Evolutionary conservation across 345 rosid species (phyloP), one percentile per base, ranked within the genome.

Genomic region (Melaleuca alternifolia): DNA sequence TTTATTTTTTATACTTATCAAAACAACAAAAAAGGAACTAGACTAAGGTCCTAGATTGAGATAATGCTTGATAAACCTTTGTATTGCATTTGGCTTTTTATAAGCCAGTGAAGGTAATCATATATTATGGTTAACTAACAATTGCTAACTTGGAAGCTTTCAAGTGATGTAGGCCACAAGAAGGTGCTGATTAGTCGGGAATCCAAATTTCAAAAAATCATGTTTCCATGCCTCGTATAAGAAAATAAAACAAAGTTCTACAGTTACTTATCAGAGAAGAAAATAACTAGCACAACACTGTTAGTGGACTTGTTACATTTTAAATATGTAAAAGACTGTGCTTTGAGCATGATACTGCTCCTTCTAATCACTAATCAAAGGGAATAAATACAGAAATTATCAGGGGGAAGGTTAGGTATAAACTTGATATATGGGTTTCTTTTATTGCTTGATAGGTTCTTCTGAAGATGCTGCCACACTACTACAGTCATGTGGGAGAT

Each of bases 391-490:
- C 48, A 16, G 79, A 71, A 71, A 33, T 33, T 71, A 71, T 71
- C 23, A 18, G 48, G 79, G 79, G 48, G 44, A 71, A 71, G 26
- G 41, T 83, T 21, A 18, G 52, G 61, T 83, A 56, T 53, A 24
- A 23, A 33, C 24, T 83, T 83, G 85, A 83, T 61, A 10, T 83
- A 12, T 5, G 13, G 81, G 23, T n/a, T 79, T 84, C 44, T 53
- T 90, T 83, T 84, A 85, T 53, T 85, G 61, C 82, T 89, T 56
- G 90, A 84, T 87, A 97, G 99, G 94, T 91, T 89, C 90, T 97
- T 86, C 96, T 95, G 56, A 94, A 75, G 93, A 96, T 97, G 99
- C 91, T 97, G 85, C 98, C 93, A 2, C 56, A 87, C 89, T 97
- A 97, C 91, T 94, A 93, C 89, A 56, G 6, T 83, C 99, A 97